A percentile compares a stretch with the other conserved stretches of the same genome.
Evolutionary conservation across 306 rosid genomes (phyloP).

Genomic region (Prunus salicina): DNA sequence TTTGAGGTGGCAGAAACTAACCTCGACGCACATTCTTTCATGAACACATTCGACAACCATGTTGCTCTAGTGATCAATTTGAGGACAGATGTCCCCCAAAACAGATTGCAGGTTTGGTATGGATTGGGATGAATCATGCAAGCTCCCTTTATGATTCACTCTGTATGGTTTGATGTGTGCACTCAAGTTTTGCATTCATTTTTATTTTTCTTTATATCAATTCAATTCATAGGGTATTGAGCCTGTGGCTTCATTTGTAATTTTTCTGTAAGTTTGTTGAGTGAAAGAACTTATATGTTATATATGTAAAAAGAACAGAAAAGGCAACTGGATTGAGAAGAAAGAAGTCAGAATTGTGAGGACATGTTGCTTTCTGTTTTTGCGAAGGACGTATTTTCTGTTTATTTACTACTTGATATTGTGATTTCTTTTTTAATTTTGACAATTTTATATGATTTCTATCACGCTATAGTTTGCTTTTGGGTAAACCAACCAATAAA

Average conservation of each 20-base stretch:
- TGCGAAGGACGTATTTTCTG: not conserved
- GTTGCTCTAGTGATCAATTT: conserved; percentile 1
- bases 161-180: conserved; percentile 23
- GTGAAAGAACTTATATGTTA: not conserved
- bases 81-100: not conserved
- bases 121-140: conserved; percentile 12
- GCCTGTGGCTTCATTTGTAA: conserved; percentile 19
- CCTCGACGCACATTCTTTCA: not conserved
- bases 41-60: conserved; percentile 20
- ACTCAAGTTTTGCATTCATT: conserved; percentile 15
- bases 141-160: conserved; percentile 7
- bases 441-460: not conserved
- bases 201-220: not conserved
- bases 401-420: not conserved
- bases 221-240: not conserved
- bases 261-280: conserved; percentile 8
- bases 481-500: no score
- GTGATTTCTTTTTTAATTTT: not conserved
- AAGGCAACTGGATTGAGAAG: not conserved
- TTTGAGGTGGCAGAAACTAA: conserved; percentile 20
- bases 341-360: not conserved
- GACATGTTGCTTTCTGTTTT: not conserved
- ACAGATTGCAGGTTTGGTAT: conserved; percentile 11
- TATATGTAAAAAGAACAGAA: not conserved
- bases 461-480: no score